Conservation (phyloP, 768 basidiomycete genomes). For the Guyanaporus albipodus region DNA sequence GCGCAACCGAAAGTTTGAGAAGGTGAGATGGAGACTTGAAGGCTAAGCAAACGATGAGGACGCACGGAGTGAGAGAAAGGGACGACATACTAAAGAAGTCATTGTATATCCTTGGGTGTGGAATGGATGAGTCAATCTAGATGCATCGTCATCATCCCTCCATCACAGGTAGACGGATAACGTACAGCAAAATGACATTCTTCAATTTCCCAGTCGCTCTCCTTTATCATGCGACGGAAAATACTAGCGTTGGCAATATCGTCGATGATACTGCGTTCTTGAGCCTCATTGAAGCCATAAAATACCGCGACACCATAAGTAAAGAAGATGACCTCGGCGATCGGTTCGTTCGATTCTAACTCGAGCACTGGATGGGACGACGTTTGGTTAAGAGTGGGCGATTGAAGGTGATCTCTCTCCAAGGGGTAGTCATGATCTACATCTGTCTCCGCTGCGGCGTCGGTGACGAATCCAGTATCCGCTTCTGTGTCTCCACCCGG, state of each 20-base stretch:
- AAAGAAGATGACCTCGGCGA: slow-evolving; percentile 77
- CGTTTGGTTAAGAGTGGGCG: slow-evolving; percentile 1
- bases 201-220: slow-evolving; percentile 87
- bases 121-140: slow-evolving; percentile 79
- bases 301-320: slow-evolving; percentile 91
- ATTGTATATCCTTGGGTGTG: slow-evolving; percentile 90
- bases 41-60: slow-evolving; percentile 41
- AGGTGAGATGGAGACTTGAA: slow-evolving; percentile 90
- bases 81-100: slow-evolving; percentile 83
- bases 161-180: not conserved
- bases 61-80: not conserved
- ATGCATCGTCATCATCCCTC: not conserved
- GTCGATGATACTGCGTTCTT: slow-evolving; percentile 81
- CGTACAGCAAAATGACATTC: slow-evolving; percentile 83
- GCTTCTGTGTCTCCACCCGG: slow-evolving; percentile 6
- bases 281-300: slow-evolving; percentile 75
- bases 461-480: slow-evolving; percentile 11
- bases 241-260: slow-evolving; percentile 73
- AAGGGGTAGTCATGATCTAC: slow-evolving; percentile 4
- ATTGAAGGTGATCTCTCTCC: slow-evolving; percentile 2
- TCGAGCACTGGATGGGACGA: slow-evolving; percentile 1
- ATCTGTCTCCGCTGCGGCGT: slow-evolving; percentile 14
- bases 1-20: slow-evolving; percentile 88
- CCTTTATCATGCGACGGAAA: slow-evolving; percentile 54
- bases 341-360: slow-evolving; percentile 35